These are phyloP conservation scores for Mycosphaerella sp. DNA, from an alignment of 2,329 filamentous ascomycete genomes.

Conservation along the genomic window DNA sequence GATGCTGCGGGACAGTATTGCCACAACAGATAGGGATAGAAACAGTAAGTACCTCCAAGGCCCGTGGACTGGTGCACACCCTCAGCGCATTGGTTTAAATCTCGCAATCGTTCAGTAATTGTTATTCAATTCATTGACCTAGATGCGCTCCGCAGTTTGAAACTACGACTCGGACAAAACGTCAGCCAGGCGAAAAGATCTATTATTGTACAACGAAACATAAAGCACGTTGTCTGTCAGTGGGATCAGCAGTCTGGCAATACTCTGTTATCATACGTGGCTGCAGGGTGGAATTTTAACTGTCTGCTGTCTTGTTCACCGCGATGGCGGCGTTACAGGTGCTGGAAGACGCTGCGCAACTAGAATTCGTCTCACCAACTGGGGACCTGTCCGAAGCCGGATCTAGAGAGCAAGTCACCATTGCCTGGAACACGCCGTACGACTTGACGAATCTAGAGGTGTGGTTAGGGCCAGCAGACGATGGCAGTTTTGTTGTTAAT, in stretches of 20 bases:
- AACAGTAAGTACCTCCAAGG: neutral
- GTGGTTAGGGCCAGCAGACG: constrained; percentile 10
- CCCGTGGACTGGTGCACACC: neutral
- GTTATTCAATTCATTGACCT: neutral
- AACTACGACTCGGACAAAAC: neutral
- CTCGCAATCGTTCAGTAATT: neutral
- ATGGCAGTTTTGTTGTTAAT: constrained; percentile 15
- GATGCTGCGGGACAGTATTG: neutral
- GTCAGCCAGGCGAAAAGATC: neutral
- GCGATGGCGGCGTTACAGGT: constrained; percentile 13
- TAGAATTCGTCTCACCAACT: constrained; percentile 9
- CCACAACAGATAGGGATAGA: neutral
- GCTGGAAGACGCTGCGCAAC: constrained; percentile 10
- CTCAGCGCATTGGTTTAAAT: neutral
- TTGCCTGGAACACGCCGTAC: constrained; percentile 18
- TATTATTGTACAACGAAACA: neutral
- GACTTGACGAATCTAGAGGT: constrained; percentile 16
- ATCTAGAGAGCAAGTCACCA: constrained; percentile 8
- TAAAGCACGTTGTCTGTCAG: neutral
- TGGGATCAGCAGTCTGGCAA: neutral
- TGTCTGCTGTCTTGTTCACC: neutral
- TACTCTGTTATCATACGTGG: neutral
- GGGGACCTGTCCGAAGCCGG: neutral
- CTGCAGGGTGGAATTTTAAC: neutral
- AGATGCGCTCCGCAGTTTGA: neutral